phyloP scores from a whole-genome alignment of 257 asterid species.

The Capsicum rhomboideum region DNA sequence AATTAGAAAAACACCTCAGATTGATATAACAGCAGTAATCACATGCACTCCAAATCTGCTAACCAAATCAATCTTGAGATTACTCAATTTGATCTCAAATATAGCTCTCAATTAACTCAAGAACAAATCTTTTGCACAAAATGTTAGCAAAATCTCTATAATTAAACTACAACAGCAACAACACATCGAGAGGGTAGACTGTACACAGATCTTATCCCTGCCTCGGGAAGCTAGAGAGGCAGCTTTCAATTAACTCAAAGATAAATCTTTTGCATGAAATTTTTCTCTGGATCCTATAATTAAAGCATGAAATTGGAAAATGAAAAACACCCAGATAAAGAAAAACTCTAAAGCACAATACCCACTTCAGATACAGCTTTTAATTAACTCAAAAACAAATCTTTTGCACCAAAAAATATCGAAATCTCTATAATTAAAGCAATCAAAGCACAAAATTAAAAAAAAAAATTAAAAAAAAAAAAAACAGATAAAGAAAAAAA shows the following conservation, averaged over 20 bases:
- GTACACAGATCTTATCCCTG: too few relatives aligned
- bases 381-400: not conserved
- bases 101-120: not conserved
- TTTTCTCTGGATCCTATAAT: not conserved
- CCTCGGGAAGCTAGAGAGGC: too few relatives aligned
- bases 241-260: too few relatives aligned
- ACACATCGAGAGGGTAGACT: too few relatives aligned
- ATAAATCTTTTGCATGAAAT: not conserved
- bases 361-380: not conserved
- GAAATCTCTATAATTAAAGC: too few relatives aligned
- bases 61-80: not conserved
- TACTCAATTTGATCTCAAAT: not conserved
- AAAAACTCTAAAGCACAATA: not conserved
- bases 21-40: not conserved
- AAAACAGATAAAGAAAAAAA: not conserved
- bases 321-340: not conserved
- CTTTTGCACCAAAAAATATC: too few relatives aligned
- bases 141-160: not conserved
- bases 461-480: too few relatives aligned
- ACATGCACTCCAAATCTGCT: not conserved
- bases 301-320: not conserved
- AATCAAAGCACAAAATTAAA: too few relatives aligned
- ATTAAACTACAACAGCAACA: not conserved
- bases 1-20: not conserved
- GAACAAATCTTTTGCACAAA: not conserved